Evolutionary conservation across 1,139 yeast species (phyloP).

Genomic region (Blastobotrys niveus): DNA sequence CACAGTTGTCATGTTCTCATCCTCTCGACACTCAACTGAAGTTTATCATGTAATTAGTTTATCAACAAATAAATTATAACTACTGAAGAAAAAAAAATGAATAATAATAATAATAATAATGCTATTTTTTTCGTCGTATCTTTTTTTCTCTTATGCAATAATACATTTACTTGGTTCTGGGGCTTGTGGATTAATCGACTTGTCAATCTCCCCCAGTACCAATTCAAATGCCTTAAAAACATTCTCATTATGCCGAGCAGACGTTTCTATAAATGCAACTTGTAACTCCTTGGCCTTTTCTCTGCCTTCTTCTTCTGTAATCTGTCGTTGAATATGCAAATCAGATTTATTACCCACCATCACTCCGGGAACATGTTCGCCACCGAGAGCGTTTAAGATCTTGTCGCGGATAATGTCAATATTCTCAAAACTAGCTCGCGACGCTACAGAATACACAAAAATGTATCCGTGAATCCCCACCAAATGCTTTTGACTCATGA

Average conservation of each 20-base stretch:
- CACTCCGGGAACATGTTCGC: slow-evolving; percentile 50
- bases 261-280: slow-evolving; percentile 70
- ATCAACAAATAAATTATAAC: neutral
- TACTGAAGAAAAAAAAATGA: neutral
- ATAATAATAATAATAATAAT: neutral
- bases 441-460: slow-evolving; percentile 75
- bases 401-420: slow-evolving; percentile 75
- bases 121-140: neutral
- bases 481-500: slow-evolving; percentile 72
- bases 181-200: slow-evolving; percentile 20
- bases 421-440: slow-evolving; percentile 72
- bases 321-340: slow-evolving; percentile 42
- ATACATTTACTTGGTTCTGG: slow-evolving; percentile 14
- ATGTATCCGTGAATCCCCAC: slow-evolving; percentile 83
- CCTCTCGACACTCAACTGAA: slow-evolving; percentile 19
- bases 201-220: slow-evolving; percentile 65
- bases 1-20: slow-evolving; percentile 49
- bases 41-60: slow-evolving; percentile 14
- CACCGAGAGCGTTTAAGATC: slow-evolving; percentile 55
- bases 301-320: slow-evolving; percentile 57
- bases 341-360: slow-evolving; percentile 84
- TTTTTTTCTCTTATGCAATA: neutral
- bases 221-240: slow-evolving; percentile 55
- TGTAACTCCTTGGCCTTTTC: slow-evolving; percentile 54
- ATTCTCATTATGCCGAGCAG: slow-evolving; percentile 69